Percentiles rank a stretch among this genome's conserved stretches.
Conservation (phyloP, 2,329 filamentous ascomycete genomes). For the Coleophoma eucalyptorum region DNA sequence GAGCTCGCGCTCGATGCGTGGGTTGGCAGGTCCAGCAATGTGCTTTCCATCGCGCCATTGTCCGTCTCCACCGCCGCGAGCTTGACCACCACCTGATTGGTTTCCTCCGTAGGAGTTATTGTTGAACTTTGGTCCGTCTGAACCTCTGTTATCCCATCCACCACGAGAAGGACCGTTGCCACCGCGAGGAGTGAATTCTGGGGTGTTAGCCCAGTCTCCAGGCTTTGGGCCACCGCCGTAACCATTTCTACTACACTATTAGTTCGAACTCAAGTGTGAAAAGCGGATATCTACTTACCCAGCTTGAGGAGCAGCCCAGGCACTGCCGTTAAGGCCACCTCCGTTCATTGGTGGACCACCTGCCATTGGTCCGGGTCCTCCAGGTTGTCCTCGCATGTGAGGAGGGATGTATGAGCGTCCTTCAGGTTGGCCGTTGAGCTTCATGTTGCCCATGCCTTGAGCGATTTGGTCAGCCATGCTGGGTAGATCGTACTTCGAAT, state of each 20-base stretch:
- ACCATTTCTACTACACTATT: constrained; percentile 40
- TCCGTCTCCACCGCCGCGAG: constrained; percentile 87
- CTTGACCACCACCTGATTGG: constrained; percentile 39
- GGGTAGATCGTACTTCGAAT: constrained; percentile 18
- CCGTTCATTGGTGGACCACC: constrained; percentile 31
- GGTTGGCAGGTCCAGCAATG: constrained; percentile 82
- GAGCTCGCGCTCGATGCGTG: constrained; percentile 89
- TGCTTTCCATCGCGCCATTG: constrained; percentile 98
- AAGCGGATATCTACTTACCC: constrained; percentile 39
- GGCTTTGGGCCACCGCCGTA: constrained; percentile 32
- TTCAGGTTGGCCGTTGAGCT: constrained; percentile 47
- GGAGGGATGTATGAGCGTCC: constrained; percentile 79
- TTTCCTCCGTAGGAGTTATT: constrained; percentile 52
- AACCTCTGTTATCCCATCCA: constrained; percentile 26
- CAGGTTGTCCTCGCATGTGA: constrained; percentile 67
- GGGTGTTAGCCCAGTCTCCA: constrained; percentile 28
- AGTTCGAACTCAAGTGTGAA: constrained; percentile 17
- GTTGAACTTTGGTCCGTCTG: constrained; percentile 33
- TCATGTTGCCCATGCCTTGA: constrained; percentile 66
- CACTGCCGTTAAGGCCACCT: constrained; percentile 53
- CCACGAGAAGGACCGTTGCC: constrained; percentile 18
- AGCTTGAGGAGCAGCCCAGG: constrained; percentile 45
- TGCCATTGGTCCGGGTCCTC: constrained; percentile 19
- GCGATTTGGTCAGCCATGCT: constrained; percentile 79
- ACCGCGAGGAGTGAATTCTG: constrained; percentile 31